phyloP scores from a whole-genome alignment of 208 protist genomes.

The Trypanosoma melophagium region DNA sequence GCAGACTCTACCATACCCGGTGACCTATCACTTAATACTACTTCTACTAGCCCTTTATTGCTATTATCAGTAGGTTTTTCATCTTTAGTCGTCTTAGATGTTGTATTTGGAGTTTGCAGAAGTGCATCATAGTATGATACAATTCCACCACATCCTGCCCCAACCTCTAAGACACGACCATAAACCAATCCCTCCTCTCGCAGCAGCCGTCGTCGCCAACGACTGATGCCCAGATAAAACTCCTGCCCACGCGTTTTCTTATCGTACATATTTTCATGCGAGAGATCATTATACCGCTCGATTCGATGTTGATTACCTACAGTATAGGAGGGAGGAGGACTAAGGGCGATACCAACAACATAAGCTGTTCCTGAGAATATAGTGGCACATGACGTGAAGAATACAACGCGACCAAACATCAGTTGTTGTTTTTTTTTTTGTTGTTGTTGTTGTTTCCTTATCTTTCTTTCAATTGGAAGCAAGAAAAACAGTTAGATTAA shows the following conservation, averaged over 20 bases:
- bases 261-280: slow-evolving; percentile 71
- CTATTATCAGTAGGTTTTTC: not conserved
- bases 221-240: slow-evolving; percentile 78
- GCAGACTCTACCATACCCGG: slow-evolving; percentile 73
- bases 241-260: slow-evolving; percentile 81
- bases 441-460: no score
- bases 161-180: slow-evolving; percentile 82
- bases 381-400: slow-evolving; percentile 54
- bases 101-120: not conserved
- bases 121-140: slow-evolving; percentile 53
- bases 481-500: not conserved
- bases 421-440: slow-evolving; percentile 49
- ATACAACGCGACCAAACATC: slow-evolving; percentile 29
- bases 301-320: slow-evolving; percentile 76
- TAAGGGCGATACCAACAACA: slow-evolving; percentile 59
- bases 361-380: slow-evolving; percentile 74
- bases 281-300: slow-evolving; percentile 66
- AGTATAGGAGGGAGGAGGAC: slow-evolving; percentile 63
- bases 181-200: slow-evolving; percentile 58
- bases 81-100: not conserved
- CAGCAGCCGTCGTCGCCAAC: slow-evolving; percentile 70
- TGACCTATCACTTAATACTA: slow-evolving; percentile 78
- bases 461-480: slow-evolving; percentile 3
- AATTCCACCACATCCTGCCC: slow-evolving; percentile 78
- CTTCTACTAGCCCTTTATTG: slow-evolving; percentile 33